Conservation (phyloP, 1,284 basidiomycete species). For the Melampsora americana region DNA sequence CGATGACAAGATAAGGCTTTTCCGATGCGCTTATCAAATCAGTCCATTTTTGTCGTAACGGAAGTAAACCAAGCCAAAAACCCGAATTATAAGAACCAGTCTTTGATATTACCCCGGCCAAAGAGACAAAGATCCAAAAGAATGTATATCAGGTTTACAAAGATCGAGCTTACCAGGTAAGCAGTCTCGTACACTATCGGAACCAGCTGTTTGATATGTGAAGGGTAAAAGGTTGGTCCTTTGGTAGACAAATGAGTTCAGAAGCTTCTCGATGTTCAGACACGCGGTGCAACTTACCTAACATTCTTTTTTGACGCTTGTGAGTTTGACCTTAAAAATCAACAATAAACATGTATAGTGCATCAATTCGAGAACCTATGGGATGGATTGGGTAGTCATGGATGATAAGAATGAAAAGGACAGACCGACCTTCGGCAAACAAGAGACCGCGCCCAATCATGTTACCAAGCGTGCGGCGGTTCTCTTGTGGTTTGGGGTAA, state of each 20-base stretch:
- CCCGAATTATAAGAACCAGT: background rate
- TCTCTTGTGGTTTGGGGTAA: constrained; percentile 67
- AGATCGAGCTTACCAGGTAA: background rate
- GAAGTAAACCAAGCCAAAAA: background rate
- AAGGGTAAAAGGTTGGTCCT: constrained; percentile 56
- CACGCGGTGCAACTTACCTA: no score
- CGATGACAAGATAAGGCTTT: background rate
- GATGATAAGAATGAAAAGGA: constrained; percentile 5
- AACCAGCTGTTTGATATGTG: background rate
- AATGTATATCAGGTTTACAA: background rate
- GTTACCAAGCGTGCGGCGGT: constrained; percentile 60
- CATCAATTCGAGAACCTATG: no score
- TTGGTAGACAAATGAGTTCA: no score
- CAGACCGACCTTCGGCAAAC: constrained; percentile 48
- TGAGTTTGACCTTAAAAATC: constrained; percentile 59
- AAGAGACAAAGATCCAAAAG: no score
- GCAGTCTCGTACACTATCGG: background rate
- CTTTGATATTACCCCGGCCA: no score
- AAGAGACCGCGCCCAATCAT: constrained; percentile 50
- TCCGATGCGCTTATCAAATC: background rate
- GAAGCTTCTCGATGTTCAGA: no score
- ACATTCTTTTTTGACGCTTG: constrained; percentile 58
- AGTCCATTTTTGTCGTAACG: background rate
- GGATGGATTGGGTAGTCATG: no score
- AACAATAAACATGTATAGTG: no score